Evolutionary conservation across 2,329 filamentous ascomycete genomes (phyloP), one percentile per base, ranked within the genome.

Genomic region (Graphilbum sp.): DNA sequence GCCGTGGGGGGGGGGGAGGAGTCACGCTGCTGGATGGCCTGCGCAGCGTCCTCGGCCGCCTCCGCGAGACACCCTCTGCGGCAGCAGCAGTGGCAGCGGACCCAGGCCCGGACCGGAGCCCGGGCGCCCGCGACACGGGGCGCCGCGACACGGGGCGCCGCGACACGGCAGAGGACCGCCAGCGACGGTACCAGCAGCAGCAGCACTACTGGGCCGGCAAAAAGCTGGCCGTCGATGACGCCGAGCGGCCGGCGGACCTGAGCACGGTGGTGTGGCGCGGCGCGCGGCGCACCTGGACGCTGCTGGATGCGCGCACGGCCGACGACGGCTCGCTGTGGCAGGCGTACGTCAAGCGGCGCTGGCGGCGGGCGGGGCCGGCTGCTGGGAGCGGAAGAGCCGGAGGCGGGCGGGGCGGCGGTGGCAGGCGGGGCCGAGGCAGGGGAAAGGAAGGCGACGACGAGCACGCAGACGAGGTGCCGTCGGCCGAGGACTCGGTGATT

Each of bases 301-400:
- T 67, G 39, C 40, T 63, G 32, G 62, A 67, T 45, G 54, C 60
- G 11, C 50, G 49, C 4, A 45, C 51, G 1, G 52, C 51, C 3
- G 44, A 51, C 2, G 46, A 54, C 16, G 60, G 62, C 9, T 52
- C 55, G 32, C 58, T 66, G 3, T 61, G 62, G 61, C 63, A 67
- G 52, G 61, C 60, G 0, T 67, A 67, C 32, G 48, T 64, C 16
- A 63, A 60, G 49, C 48, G 38, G 29, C 37, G 32, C 20, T 11
- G 30, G 27, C 15, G 27, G 11, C 27, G 27, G 5, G 13, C 27
- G 11, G 15, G 27, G 13, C 7, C 23, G 23, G 23, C 7, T 25
- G 12, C 12, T 7, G 7, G 23, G 7, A 25, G 23, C 23, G 12
- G 7, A 7, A 25, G 23, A 25, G 23, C 23, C 7, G 23, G 12